A percentile compares a stretch with the other conserved stretches of the same genome.
phyloP scores from a whole-genome alignment of 768 basidiomycete genomes.

The Suillus cothurnatus region DNA sequence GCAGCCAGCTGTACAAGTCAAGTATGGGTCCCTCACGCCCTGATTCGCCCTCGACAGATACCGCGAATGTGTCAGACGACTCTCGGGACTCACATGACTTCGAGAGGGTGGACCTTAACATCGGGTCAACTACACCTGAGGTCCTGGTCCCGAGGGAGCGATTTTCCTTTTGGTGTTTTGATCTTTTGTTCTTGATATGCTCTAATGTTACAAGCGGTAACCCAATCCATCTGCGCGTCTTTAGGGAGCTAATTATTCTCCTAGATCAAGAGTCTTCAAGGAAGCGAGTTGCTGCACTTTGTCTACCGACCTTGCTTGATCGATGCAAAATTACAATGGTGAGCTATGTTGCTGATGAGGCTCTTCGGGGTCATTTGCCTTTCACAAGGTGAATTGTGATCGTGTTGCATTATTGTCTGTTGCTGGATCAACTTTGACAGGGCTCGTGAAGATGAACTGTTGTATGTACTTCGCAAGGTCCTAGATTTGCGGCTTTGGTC shows the following conservation, averaged over 20 bases:
- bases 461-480: slow-evolving; percentile 81
- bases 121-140: slow-evolving; percentile 64
- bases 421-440: slow-evolving; percentile 38
- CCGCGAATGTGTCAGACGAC: slow-evolving; percentile 11
- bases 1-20: slow-evolving; percentile 62
- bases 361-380: slow-evolving; percentile 82
- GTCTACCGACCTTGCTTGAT: slow-evolving; percentile 69
- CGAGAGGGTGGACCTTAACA: slow-evolving; percentile 40
- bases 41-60: slow-evolving; percentile 15
- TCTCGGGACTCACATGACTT: slow-evolving; percentile 29
- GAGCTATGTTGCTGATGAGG: slow-evolving; percentile 81
- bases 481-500: slow-evolving; percentile 70
- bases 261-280: slow-evolving; percentile 64
- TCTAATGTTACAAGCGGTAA: slow-evolving; percentile 64
- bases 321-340: slow-evolving; percentile 71
- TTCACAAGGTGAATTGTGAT: slow-evolving; percentile 66
- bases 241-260: not conserved
- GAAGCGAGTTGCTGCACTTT: slow-evolving; percentile 70
- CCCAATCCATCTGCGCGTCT: slow-evolving; percentile 8
- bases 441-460: slow-evolving; percentile 83
- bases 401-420: not conserved
- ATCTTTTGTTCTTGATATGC: slow-evolving; percentile 81
- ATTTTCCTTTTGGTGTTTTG: slow-evolving; percentile 93
- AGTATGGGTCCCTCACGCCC: slow-evolving; percentile 10
- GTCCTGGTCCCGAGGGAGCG: slow-evolving; percentile 70